Base-by-base conservation (phyloP, 306 rosid species). In the Rubus parviflorus region DNA sequence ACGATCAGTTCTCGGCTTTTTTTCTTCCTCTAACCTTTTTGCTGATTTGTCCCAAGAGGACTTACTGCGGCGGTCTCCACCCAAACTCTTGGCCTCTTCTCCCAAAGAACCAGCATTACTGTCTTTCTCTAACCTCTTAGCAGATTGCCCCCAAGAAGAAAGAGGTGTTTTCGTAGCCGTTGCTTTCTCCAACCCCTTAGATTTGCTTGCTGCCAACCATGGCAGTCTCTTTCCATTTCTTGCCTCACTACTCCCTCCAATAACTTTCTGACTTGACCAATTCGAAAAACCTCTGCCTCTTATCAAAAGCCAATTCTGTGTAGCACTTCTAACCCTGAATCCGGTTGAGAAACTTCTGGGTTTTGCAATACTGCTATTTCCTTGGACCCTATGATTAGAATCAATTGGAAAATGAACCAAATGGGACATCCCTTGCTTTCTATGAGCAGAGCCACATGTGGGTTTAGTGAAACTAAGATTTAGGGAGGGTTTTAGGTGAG, bases 1-100 rank as follows among this genome's bases (percentile, higher is more conserved):
- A 40, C 54, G 74, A 15, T 40, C 81, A 61, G 76, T 35, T 67
- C 73, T 87, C n/a, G 75, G 72, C 42, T 77, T 54, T 20, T 80
- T 40, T 74, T 76, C 43, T 73, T 81, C 79, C 83, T 83, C 93
- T 61, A 86, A 74, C 70, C 75, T 85, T 73, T 81, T 87, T 65
- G 76, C 69, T 0, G 89, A 82, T 81, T 85, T 87, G 37, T 84
- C 90, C 91, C 93, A 83, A 78, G 92, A 85, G 37, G 93, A 82
- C 84, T 66, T 74, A 52, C 64, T 60, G 22, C 77, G 58, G 19
- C 81, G 53, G 16, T 53, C 86, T 52, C 86, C 86, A 56, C 80
- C 89, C 14, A 79, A 76, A 19, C 76, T 82, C 77, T 72, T 74
- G 7, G 49, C 69, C 2, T 88, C 79, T 78, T 84, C 72, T 23